Conservation (phyloP, 1,284 basidiomycete genomes). For the Malassezia caprae region DNA sequence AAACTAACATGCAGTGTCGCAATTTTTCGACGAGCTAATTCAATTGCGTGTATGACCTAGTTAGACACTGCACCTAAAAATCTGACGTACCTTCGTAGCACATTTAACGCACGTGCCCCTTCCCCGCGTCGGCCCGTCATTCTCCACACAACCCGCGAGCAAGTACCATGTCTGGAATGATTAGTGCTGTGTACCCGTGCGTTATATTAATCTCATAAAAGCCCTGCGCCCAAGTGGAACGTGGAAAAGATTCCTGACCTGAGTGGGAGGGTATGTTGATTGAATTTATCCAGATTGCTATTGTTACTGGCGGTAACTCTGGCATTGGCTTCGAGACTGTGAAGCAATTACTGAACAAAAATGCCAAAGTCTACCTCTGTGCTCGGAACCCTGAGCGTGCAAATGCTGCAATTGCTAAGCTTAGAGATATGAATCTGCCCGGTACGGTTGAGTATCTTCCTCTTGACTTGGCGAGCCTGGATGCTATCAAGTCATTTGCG, state of each 20-base stretch:
- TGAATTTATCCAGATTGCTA: conserved; percentile 14
- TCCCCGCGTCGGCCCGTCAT: neutral
- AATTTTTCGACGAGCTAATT: conserved; percentile 26
- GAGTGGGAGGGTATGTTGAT: conserved; percentile 8
- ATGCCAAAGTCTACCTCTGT: conserved; percentile 31
- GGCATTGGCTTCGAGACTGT: conserved; percentile 36
- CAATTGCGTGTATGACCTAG: neutral
- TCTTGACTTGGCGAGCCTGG: conserved; percentile 25
- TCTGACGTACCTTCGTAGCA: neutral
- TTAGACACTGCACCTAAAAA: too few relatives aligned
- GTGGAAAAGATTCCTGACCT: conserved; percentile 7
- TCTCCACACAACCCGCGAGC: neutral
- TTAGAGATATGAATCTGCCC: neutral
- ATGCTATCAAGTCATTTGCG: conserved; percentile 20
- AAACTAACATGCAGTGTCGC: conserved; percentile 14
- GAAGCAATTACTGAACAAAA: conserved; percentile 22
- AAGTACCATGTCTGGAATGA: neutral
- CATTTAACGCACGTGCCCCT: neutral
- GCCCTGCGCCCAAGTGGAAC: conserved; percentile 5
- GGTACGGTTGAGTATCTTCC: conserved; percentile 18
- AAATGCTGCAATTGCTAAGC: conserved; percentile 9
- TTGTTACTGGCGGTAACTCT: conserved; percentile 38
- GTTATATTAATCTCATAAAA: neutral
- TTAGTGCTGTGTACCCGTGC: conserved; percentile 2
- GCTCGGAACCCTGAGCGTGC: conserved; percentile 12